Conservation (phyloP, 2,329 filamentous ascomycete species). For the Aurifilum marmelostoma region DNA sequence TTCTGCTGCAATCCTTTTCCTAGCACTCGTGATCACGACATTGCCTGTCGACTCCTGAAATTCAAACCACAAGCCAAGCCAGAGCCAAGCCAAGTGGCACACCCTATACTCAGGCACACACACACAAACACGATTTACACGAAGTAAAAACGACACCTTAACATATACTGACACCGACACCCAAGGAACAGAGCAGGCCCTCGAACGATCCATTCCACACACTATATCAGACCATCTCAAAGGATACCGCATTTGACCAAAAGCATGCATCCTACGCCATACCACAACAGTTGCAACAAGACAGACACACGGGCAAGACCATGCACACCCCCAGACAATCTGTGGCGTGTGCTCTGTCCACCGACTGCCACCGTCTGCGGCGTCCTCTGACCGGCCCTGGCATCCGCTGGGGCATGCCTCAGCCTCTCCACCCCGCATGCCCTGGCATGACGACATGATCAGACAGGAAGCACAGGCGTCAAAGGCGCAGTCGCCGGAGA, state of each 20-base stretch:
- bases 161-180: not conserved
- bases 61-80: not conserved
- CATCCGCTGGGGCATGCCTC: not conserved
- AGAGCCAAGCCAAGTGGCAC: not conserved
- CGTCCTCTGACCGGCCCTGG: not conserved
- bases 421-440: constrained; percentile 4
- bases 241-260: not conserved
- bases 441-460: constrained; percentile 4
- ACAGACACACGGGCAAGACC: not conserved
- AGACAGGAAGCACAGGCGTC: constrained; percentile 12
- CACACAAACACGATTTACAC: not conserved
- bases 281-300: not conserved
- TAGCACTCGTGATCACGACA: not conserved
- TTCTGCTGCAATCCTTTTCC: not conserved
- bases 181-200: too few species aligned
- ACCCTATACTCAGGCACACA: not conserved
- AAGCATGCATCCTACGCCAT: not conserved
- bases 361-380: not conserved
- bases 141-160: not conserved
- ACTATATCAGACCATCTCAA: not conserved
- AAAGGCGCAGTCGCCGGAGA: constrained; percentile 10
- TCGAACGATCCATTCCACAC: not conserved
- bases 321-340: not conserved
- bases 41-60: not conserved
- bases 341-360: not conserved